A percentile compares a stretch with the other conserved stretches of the same genome.
These are phyloP conservation scores for Melastoma candidum DNA, from an alignment of 441 rosid genomes.

Conservation along the genomic window DNA sequence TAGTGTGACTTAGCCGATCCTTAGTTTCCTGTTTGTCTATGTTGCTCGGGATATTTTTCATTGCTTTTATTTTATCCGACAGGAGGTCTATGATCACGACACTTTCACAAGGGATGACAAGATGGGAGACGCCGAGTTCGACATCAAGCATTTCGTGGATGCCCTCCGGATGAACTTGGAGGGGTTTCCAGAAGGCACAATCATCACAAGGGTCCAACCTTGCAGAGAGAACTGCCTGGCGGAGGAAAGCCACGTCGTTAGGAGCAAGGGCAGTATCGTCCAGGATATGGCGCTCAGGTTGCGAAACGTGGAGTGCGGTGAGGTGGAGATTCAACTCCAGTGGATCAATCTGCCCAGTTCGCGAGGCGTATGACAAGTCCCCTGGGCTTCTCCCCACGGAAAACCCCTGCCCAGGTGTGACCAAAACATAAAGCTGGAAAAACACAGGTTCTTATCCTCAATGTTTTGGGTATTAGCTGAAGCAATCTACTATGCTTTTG, in stretches of 20 bases:
- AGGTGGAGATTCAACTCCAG: constrained; percentile 14
- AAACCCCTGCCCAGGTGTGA: too few species aligned
- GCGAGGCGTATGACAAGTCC: background rate
- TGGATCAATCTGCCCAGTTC: constrained; percentile 14
- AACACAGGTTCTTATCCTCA: too few species aligned
- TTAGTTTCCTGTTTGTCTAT: too few species aligned
- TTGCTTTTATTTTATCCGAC: background rate
- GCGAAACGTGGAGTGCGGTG: constrained; percentile 16
- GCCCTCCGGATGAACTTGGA: constrained; percentile 13
- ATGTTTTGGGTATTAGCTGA: too few species aligned
- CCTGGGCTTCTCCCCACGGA: too few species aligned
- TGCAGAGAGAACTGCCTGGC: constrained; percentile 16
- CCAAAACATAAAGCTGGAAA: too few species aligned
- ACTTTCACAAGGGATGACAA: constrained; percentile 15
- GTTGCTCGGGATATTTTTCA: background rate
- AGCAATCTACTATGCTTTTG: too few species aligned
- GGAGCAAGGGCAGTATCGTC: constrained; percentile 9
- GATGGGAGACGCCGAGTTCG: constrained; percentile 20
- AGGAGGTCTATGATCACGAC: constrained; percentile 17
- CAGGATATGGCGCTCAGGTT: constrained; percentile 17
- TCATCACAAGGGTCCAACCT: constrained; percentile 12
- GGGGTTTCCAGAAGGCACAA: constrained; percentile 14
- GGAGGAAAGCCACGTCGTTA: constrained; percentile 17
- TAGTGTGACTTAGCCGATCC: background rate
- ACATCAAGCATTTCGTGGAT: constrained; percentile 12